Base-by-base conservation (phyloP, 2,329 filamentous ascomycete species). In the Arachnopeziza araneosa region DNA sequence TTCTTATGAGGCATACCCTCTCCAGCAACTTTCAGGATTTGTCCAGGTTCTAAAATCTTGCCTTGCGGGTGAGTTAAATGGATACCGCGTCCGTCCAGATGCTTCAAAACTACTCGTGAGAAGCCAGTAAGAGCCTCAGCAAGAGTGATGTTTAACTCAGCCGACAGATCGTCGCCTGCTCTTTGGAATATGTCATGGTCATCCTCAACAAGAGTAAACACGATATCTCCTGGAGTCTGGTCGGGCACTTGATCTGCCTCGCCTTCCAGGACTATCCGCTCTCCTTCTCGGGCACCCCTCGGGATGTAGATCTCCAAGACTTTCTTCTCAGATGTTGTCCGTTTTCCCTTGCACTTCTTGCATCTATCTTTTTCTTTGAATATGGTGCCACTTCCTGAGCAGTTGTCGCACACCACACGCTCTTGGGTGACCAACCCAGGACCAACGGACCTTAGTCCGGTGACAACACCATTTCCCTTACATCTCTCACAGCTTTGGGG, bases 361-460 rank as follows among this genome's bases (percentile, higher is more conserved):
- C 95, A 99, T 73, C 91, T 91, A 72, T 99, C 95, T 80, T 98
- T 98, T 72, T 96, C 91, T 75, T 93, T 93, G 78, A 87, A 96
- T 71, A 93, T 86, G 71, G 87, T 86, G 6, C 95, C 95, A n/a
- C 86, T 83, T 36, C 93, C 93, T 62, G 87, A 82, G 76, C 95
- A 99, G 70, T 88, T 87, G 69, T 89, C 87, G 75, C 95, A 99
- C 44, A 87, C 76, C 48, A 93, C 85, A 7, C 87, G 85, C 70
- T 91, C 88, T 70, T 91, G 89, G 30, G 91, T 90, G 64, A 96
- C 86, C 73, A 97, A 80, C 61, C 93, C 92, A 22, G 93, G 91
- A 0, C 93, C 93, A 64, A 98, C 84, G 71, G 92, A 89, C 61
- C 89, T 86, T 72, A 95, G 83, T 23, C 88, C 86, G 72, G 93